Evolutionary conservation across 75 land plant species (phyloP), one percentile per base, ranked within the genome.

Genomic region (Pinus taeda): DNA sequence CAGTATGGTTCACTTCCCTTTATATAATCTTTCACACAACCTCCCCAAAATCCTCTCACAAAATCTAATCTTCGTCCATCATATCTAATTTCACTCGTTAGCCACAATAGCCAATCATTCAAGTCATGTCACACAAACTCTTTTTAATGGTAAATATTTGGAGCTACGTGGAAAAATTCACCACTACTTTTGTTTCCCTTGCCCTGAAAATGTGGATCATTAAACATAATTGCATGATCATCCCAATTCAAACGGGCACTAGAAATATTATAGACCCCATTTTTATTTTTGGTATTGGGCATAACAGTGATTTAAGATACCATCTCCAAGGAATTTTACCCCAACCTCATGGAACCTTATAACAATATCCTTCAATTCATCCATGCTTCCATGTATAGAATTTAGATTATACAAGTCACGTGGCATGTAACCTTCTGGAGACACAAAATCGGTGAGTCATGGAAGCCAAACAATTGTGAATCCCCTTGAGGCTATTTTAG

Each of bases 361-460:
- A 55, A 93, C 88, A 58, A 86, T 57, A 21, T n/a, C 80, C 85
- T 88, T 89, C 73, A 93, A 80, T 72, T 93, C 86, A 69, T 90
- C 88, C 73, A 89, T 82, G 77, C 53, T 90, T 71, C 96, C 96
- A 85, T 93, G 92, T 75, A 90, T 91, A 80, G 97, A 94, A 81
- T 92, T 92, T 65, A 94, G 76, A 59, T 90, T 92, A 65, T 94
- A 94, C 36, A 92, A 80, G 76, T 94, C 90, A 72, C 45, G 86
- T 69, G 97, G 97, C 90, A 94, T 92, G 81, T 94, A 94, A 17
- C 97, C 97, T 86, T 94, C 95, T 64, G 97, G 97, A 60, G 97
- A 92, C 57, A 94, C 91, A 59, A 95, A 94, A 20, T 88, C 94
- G 61, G 92, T 92, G 36, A 92, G 90, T 45, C 95, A 95, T 15